Percentiles rank a stretch among this genome's conserved stretches.
Evolutionary conservation across 371 early-diverging fungal species (phyloP).

Genomic region (Rhizopus microsporus): DNA sequence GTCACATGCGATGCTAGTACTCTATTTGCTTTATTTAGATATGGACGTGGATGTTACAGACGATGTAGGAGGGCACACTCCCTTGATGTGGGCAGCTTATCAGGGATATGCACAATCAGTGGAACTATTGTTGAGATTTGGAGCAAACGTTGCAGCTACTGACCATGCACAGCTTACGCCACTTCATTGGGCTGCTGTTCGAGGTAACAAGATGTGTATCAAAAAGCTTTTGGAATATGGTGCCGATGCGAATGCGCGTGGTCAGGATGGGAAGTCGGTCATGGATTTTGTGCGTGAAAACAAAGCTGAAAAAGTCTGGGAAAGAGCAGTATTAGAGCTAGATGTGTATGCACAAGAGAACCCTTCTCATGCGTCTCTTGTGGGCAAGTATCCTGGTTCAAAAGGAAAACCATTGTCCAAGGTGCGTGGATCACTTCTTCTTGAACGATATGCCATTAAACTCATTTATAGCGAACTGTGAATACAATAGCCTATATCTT

Average conservation of each 20-base stretch:
- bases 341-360: conserved; percentile 47
- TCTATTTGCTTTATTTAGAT: conserved; percentile 69
- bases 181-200: conserved; percentile 77
- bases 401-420: conserved; percentile 36
- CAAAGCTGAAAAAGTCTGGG: conserved; percentile 39
- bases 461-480: conserved; percentile 44
- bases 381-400: conserved; percentile 40
- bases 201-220: conserved; percentile 46
- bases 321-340: conserved; percentile 50
- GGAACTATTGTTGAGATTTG: conserved; percentile 67
- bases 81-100: conserved; percentile 95
- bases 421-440: conserved; percentile 24
- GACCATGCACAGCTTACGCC: conserved; percentile 82
- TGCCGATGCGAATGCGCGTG: conserved; percentile 50
- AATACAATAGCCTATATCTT: conserved; percentile 67
- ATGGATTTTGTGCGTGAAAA: conserved; percentile 54
- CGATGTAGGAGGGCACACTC: conserved; percentile 74
- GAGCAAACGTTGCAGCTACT: conserved; percentile 65
- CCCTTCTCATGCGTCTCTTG: conserved; percentile 23
- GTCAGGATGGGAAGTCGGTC: conserved; percentile 48
- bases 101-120: conserved; percentile 76
- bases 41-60: conserved; percentile 78
- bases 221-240: conserved; percentile 55
- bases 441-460: not conserved
- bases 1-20: conserved; percentile 71